A percentile compares a stretch with the other conserved stretches of the same genome.
Conservation (phyloP, 345 rosid genomes). For the Durio zibethinus region DNA sequence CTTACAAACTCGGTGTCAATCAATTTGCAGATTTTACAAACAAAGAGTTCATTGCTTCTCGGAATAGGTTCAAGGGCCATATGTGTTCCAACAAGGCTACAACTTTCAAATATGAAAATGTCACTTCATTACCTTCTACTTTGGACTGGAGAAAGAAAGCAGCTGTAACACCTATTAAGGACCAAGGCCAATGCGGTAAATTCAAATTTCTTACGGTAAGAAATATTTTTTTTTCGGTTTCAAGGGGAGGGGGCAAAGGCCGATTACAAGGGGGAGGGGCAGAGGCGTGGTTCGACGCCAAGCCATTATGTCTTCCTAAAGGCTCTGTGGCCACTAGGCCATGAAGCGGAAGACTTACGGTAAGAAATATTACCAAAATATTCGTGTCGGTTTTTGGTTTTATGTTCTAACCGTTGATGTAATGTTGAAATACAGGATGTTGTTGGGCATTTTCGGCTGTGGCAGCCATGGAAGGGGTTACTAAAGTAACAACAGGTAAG, state of each 20-base stretch:
- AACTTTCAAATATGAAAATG: conserved; percentile 37
- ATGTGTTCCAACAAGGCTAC: conserved; percentile 20
- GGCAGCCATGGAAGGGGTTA: conserved; percentile 6
- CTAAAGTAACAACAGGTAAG: neutral
- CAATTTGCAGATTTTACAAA: conserved; percentile 45
- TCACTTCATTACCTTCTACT: conserved; percentile 23
- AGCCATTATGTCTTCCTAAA: too few species aligned
- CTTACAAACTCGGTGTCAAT: conserved; percentile 42
- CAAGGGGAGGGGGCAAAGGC: too few species aligned
- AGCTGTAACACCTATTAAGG: conserved; percentile 46
- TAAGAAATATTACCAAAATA: neutral
- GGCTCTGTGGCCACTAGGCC: too few species aligned
- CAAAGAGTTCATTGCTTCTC: conserved; percentile 34
- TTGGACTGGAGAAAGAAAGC: conserved; percentile 56
- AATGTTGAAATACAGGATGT: neutral
- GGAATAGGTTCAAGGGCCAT: conserved; percentile 38
- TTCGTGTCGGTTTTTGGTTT: neutral
- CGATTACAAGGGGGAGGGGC: too few species aligned
- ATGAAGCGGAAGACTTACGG: too few species aligned
- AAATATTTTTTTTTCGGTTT: too few species aligned
- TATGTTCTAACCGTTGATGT: conserved; percentile 46
- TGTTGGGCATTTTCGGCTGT: neutral
- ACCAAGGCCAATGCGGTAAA: conserved; percentile 52
- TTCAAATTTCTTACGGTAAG: neutral
- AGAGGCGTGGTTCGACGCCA: too few species aligned